Base-by-base conservation (phyloP, 768 basidiomycete genomes). In the Boletales sp. region DNA sequence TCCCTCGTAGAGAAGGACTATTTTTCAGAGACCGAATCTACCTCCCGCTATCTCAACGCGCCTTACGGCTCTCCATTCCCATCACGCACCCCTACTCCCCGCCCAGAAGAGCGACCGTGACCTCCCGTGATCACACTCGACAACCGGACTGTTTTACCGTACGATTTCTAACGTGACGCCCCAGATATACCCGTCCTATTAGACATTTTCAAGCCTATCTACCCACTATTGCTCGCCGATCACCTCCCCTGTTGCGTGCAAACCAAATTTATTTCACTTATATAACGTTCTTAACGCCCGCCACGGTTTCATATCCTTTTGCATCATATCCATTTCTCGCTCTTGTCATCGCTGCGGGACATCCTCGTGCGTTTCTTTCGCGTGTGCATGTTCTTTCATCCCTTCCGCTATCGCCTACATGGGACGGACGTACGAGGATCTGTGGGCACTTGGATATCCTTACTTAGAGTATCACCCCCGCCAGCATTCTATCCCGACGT, bases 51-150 rank as follows among this genome's bases (percentile, higher is more conserved):
- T 57, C 72, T 78, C 53, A 69, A 64, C 39, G 77, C 77, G 37
- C 76, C 77, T 21, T 77, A 77, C 43, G 76, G 76, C 18, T 78
- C 77, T 17, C 76, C 77, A 5, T 73, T 70, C 53, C 76, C 75
- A 11, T 78, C 76, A 31, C 74, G 76, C 19, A 72, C 76, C 38
- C 74, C 76, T 3, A 78, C 77, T 1, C 76, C 77, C 13, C 57
- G 63, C 59, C 66, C 51, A 31, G 69, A 70, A 49, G 69, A 68
- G 56, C 57, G 63, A 48, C 47, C 35, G 63, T 68, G 57, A 70
- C 37, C 41, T 39, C 24, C 24, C 45, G 51, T 42, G 56, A 47
- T 54, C 47, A 42, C 36, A 39, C 38, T 45, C 41, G 43, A 53
- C 52, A 56, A 58, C 52, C 31, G 54, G 58, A 61, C 52, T 38